Evolutionary conservation across 768 basidiomycete genomes (phyloP), one percentile per base, ranked within the genome.

Genomic region (Hebeloma cylindrosporum): DNA sequence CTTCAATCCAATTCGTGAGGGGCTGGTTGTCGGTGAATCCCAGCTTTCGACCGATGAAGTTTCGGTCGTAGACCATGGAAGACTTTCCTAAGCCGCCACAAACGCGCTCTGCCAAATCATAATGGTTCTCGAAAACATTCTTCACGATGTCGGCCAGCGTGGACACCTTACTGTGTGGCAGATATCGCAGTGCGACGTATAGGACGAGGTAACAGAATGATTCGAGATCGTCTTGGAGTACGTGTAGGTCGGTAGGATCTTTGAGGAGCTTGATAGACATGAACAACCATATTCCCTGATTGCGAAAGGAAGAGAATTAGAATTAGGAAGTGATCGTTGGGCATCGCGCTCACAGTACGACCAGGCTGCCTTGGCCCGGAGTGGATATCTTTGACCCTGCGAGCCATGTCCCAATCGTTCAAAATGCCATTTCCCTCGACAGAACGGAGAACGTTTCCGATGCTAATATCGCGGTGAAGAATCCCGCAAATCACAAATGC

Each of bases 261-360:
- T 11, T 13, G 5, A 66, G 51, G 3, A 66, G 32, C n/a, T 34
- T 43, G 1, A 50, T 33, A 5, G 63, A 63, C 46, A 63, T 60
- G 37, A 64, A 63, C 23, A 54, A 54, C 63, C 63, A 64, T 13
- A 60, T 64, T 0, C 65, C 65, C 63, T 64, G 31, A 6, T 17
- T 18, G 23, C 30, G 13, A 33, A 5, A 36, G 31, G 22, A 13
- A 43, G 20, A 28, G 11, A 10, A 13, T 17, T 18, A 43, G 26
- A n/a, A 32, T 3, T 11, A 5, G 9, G 23, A 34, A 16, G 10
- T 16, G 28, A 28, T 8, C 2, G 18, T 2, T 6, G n/a, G n/a
- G n/a, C n/a, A 33, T 18, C 20, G 9, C 9, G 50, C 53, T 34
- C 22, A 57, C 56, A 3, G 56, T 54, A 26, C 53, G 45, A 23